phyloP scores from a whole-genome alignment of 2,329 filamentous ascomycete species.

The Cyphellophora europaea region DNA sequence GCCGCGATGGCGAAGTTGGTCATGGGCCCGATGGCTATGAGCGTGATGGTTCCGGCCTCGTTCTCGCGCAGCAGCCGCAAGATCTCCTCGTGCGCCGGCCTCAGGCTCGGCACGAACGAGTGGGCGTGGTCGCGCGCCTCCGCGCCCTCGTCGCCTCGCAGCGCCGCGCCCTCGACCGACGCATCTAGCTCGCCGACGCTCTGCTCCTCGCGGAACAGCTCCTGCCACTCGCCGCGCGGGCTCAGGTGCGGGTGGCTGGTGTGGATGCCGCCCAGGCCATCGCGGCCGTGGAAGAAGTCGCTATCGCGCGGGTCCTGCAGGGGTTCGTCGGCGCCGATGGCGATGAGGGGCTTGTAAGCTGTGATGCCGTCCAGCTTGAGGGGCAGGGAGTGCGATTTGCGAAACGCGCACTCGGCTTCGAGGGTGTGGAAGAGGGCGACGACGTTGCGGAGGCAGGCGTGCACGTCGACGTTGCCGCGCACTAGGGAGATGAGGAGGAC shows the following conservation, averaged over 20 bases:
- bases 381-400: constrained; percentile 55
- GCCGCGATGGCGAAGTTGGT: constrained; percentile 92
- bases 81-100: constrained; percentile 73
- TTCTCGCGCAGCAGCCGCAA: constrained; percentile 76
- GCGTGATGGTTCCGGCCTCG: constrained; percentile 74
- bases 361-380: constrained; percentile 66
- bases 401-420: constrained; percentile 80
- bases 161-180: constrained; percentile 32
- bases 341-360: constrained; percentile 68
- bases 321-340: constrained; percentile 77
- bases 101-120: constrained; percentile 67
- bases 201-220: constrained; percentile 49
- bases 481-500: constrained; percentile 78
- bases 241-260: constrained; percentile 59
- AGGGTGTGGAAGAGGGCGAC: constrained; percentile 87
- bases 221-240: constrained; percentile 64
- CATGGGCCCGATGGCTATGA: constrained; percentile 80
- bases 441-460: constrained; percentile 82
- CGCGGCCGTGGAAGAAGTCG: constrained; percentile 77
- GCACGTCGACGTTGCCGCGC: constrained; percentile 84
- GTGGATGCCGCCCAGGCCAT: constrained; percentile 71
- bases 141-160: constrained; percentile 11
- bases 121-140: constrained; percentile 23
- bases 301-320: constrained; percentile 65
- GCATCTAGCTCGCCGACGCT: constrained; percentile 35